phyloP scores from a whole-genome alignment of 345 rosid genomes.

The Rhodamnia argentea region DNA sequence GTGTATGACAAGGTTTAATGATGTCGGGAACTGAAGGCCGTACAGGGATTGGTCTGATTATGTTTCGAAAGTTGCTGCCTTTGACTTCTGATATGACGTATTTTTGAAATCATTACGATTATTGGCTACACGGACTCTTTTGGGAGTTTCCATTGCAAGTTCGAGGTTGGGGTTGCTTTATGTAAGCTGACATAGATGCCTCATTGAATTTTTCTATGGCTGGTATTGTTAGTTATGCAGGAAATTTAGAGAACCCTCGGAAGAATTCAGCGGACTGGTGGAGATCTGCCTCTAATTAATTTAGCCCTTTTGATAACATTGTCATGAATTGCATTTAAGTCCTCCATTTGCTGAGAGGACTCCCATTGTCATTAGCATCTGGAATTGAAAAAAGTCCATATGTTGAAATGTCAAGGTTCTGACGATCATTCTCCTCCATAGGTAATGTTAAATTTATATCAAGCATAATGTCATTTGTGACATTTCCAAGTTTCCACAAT shows the following conservation, averaged over 20 bases:
- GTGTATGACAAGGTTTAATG: background rate
- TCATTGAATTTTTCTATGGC: background rate
- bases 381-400: background rate
- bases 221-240: background rate
- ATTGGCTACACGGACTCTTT: background rate
- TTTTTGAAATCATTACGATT: background rate
- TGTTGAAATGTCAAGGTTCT: background rate
- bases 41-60: background rate
- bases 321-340: background rate
- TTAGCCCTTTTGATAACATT: background rate
- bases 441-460: background rate
- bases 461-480: background rate
- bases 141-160: background rate
- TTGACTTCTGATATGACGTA: background rate
- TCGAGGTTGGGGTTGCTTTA: background rate
- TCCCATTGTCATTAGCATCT: background rate
- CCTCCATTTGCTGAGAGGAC: background rate
- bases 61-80: background rate
- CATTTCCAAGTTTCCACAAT: background rate
- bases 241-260: background rate
- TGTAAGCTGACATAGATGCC: background rate
- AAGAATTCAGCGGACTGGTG: background rate
- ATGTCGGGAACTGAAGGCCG: background rate
- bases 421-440: background rate
- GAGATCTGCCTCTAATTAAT: background rate